Base-by-base conservation (phyloP, 805 yeast species). In the Zygosaccharomyces lentus region DNA sequence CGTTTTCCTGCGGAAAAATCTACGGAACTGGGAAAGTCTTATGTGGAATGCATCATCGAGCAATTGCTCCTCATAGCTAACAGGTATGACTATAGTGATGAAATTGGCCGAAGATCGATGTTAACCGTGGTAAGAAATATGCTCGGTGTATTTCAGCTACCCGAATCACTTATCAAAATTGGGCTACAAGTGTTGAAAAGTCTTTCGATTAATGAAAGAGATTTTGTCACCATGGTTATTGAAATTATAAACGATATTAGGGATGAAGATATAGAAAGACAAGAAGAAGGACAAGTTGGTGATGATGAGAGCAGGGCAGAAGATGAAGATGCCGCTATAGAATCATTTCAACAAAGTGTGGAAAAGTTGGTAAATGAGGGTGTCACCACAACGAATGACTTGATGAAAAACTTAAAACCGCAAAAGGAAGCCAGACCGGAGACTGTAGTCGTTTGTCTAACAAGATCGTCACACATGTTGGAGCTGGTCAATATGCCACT, bases 241-340 rank as follows among this genome's bases (percentile, higher is more conserved):
- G 97, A 91, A 70, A 78, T 88, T 13, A 81, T 89, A 31, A 81
- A 87, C 34, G 97, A 90, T 70, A 73, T 90, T 41, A 77, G 87
- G 61, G 96, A 89, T 62, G 74, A 81, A 7, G 76, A 73, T 25
- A 61, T 68, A 34, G 76, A 70, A 38, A 65, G 57, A 27, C 74
- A 69, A 41, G 70, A 63, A 47, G 46, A 49, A 32, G 61, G 48
- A 43, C 62, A 59, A 44, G 53, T 46, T 9, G 53, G 52, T 34
- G 52, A 41, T 6, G 47, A 46, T 48, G 36, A 51, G 41, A 57
- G 53, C 21, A 46, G 58, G 41, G 45, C 54, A 17, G 55, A 44
- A 19, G 55, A 53, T 21, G 61, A 57, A 5, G 70, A 62, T 24
- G 59, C 64, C 16, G 73, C 67, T 19, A 69, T 74, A 23, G 72